phyloP scores from a whole-genome alignment of 805 yeast species.

The Starmerella davenportii region DNA sequence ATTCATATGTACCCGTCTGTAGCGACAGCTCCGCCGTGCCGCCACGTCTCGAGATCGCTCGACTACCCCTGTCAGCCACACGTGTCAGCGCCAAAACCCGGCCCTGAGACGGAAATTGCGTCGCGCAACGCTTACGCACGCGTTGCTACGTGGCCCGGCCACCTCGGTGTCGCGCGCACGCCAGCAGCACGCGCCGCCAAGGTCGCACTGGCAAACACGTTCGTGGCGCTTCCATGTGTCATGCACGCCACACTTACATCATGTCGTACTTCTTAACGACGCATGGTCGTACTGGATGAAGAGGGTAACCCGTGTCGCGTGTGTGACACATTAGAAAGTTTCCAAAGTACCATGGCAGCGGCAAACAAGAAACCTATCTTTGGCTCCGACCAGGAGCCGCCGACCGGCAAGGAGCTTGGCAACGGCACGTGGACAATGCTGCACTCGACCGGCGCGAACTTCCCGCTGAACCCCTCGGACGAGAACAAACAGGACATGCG shows the following conservation, averaged over 20 bases:
- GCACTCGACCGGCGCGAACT: constrained; percentile 77
- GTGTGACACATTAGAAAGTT: constrained; percentile 68
- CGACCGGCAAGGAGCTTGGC: constrained; percentile 70
- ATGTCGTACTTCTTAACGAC: neutral
- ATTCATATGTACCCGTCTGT: no score
- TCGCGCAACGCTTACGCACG: no score
- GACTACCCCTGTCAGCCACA: no score
- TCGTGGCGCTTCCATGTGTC: neutral
- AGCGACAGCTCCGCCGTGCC: no score
- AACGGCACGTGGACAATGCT: constrained; percentile 80
- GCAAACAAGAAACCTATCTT: neutral
- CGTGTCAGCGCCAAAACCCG: no score
- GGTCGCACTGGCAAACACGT: no score
- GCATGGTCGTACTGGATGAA: constrained; percentile 48
- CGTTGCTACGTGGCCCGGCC: no score
- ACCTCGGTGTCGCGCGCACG: no score
- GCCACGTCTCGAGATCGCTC: no score
- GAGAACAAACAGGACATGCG: constrained; percentile 54
- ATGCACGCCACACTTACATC: neutral
- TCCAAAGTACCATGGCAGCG: constrained; percentile 37
- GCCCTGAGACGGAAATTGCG: no score
- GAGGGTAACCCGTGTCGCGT: constrained; percentile 93
- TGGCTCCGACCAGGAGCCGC: constrained; percentile 38
- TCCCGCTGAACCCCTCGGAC: constrained; percentile 50
- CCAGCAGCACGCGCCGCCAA: no score